These are phyloP conservation scores for Acorus calamus DNA, from an alignment of 106 monocot species.

Conservation along the genomic window DNA sequence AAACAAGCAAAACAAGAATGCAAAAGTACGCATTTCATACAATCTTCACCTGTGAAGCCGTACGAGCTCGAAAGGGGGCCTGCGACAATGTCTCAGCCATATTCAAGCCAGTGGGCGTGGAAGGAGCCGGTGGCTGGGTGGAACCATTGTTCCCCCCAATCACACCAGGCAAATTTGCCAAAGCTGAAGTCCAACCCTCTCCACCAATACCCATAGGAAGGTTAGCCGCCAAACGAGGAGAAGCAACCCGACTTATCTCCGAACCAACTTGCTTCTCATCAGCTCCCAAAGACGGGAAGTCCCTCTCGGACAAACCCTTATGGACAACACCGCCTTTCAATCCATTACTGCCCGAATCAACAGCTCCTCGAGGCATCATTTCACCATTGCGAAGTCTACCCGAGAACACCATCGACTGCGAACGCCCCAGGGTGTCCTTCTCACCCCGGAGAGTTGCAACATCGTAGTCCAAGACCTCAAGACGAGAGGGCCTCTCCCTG, in stretches of 20 bases:
- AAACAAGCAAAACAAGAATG: not conserved
- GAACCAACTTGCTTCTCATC: conserved; percentile 39
- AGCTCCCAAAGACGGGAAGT: conserved; percentile 73
- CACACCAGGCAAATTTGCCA: conserved; percentile 47
- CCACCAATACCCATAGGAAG: conserved; percentile 34
- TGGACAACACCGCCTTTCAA: conserved; percentile 14
- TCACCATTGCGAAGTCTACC: conserved; percentile 20
- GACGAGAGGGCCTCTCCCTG: conserved; percentile 20
- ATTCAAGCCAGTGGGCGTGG: conserved; percentile 38
- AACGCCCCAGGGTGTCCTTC: conserved; percentile 36
- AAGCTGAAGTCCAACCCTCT: conserved; percentile 57
- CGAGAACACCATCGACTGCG: conserved; percentile 29
- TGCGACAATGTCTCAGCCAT: conserved; percentile 77
- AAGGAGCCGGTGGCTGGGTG: too few relatives aligned
- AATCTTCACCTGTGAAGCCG: conserved; percentile 29
- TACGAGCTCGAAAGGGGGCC: conserved; percentile 30
- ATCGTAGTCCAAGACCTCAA: conserved; percentile 6
- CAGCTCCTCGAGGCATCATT: conserved; percentile 23
- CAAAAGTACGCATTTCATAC: too few relatives aligned
- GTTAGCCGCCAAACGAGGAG: conserved; percentile 24
- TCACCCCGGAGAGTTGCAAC: conserved; percentile 24
- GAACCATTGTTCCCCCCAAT: conserved; percentile 13
- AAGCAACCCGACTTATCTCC: conserved; percentile 29
- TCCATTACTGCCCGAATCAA: conserved; percentile 5
- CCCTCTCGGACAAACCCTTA: conserved; percentile 54